phyloP scores from a whole-genome alignment of 2,329 filamentous ascomycete species.

The Phaeophleospora eucalypticola region DNA sequence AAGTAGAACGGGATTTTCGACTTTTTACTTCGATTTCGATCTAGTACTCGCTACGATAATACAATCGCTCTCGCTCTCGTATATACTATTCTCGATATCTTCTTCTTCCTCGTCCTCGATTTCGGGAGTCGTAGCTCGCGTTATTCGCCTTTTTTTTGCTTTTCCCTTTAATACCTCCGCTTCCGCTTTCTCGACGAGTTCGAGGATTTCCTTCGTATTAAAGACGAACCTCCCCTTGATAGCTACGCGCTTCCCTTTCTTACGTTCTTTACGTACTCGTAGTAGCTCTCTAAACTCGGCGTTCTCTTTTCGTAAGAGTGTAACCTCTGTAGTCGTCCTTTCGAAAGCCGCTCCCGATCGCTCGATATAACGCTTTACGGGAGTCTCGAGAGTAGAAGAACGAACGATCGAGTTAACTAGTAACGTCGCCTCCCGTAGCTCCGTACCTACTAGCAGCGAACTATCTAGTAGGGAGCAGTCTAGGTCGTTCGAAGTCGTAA shows the following conservation, averaged over 20 bases:
- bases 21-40: not conserved
- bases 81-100: not conserved
- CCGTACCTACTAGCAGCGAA: not conserved
- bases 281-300: slow-evolving; percentile 5
- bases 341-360: not conserved
- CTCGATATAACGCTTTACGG: not conserved
- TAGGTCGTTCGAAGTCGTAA: no score
- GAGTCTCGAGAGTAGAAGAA: not conserved
- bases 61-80: not conserved
- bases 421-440: not conserved
- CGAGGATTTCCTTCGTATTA: slow-evolving; percentile 10
- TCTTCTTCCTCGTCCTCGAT: slow-evolving; percentile 1
- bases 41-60: no score
- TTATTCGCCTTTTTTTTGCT: not conserved
- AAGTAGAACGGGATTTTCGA: no score
- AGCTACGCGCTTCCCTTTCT: slow-evolving; percentile 8
- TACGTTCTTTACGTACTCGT: slow-evolving; percentile 5
- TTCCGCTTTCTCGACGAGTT: slow-evolving; percentile 7
- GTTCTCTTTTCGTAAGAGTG: not conserved
- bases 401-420: not conserved
- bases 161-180: not conserved
- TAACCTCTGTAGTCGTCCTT: not conserved
- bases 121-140: not conserved
- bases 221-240: slow-evolving; percentile 11
- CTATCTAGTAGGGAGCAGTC: slow-evolving; percentile 1